Percentiles rank a stretch among this genome's conserved stretches.
phyloP scores from a whole-genome alignment of 2,329 filamentous ascomycete species.

The Hortaea sp. region DNA sequence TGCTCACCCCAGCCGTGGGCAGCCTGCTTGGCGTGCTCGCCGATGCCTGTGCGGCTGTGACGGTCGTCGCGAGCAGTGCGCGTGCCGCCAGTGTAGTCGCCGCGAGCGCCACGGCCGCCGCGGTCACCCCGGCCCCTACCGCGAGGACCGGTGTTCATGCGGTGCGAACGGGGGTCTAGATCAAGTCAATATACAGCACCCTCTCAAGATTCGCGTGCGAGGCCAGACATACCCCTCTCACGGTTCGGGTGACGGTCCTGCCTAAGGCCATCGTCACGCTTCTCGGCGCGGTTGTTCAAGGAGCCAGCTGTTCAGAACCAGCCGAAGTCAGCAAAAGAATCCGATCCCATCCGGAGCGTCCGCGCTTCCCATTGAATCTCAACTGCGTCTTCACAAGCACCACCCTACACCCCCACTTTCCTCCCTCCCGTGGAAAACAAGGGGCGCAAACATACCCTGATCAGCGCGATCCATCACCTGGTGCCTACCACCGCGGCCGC shows the following conservation, averaged over 20 bases:
- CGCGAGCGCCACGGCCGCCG: conserved; percentile 41
- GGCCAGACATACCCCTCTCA: conserved; percentile 23
- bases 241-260: conserved; percentile 35
- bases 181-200: not conserved
- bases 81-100: conserved; percentile 37
- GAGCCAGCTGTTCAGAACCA: conserved; percentile 47
- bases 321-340: conserved; percentile 3
- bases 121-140: conserved; percentile 15
- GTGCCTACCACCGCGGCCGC: conserved; percentile 43
- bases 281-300: conserved; percentile 70
- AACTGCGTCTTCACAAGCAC: too few species aligned
- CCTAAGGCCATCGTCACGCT: conserved; percentile 57
- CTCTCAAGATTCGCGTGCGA: too few species aligned
- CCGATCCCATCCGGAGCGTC: too few species aligned
- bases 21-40: conserved; percentile 76
- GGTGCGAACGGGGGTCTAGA: conserved; percentile 22
- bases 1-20: conserved; percentile 80
- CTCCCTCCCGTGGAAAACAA: not conserved
- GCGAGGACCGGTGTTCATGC: conserved; percentile 10
- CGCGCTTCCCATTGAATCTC: too few species aligned
- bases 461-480: conserved; percentile 65
- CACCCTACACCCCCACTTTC: not conserved
- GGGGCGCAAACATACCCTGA: conserved; percentile 61
- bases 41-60: conserved; percentile 49
- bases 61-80: conserved; percentile 46